Conservation (phyloP, 2,329 filamentous ascomycete genomes). For the Cercospora brassicicola region DNA sequence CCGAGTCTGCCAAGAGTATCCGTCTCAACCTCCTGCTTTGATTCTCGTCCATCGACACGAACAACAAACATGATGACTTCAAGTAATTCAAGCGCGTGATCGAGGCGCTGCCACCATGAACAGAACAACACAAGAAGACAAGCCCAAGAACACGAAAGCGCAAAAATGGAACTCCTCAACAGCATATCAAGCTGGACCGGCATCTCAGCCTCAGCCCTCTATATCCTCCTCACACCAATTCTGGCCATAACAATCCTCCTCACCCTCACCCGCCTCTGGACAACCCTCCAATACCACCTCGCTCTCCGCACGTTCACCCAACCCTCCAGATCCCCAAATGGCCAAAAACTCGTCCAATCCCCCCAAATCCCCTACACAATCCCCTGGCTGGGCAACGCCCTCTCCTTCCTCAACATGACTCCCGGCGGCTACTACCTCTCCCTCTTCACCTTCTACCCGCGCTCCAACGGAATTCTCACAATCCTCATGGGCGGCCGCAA, state of each 20-base stretch:
- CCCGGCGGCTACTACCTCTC: constrained; percentile 33
- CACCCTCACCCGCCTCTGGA: constrained; percentile 23
- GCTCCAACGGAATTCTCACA: constrained; percentile 33
- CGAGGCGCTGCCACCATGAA: neutral
- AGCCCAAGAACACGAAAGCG: neutral
- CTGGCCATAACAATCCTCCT: constrained; percentile 17
- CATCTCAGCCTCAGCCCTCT: neutral
- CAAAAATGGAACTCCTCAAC: neutral
- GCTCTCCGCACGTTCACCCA: constrained; percentile 21
- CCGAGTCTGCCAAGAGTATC: neutral
- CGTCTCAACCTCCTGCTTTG: neutral
- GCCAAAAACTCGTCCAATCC: constrained; percentile 23
- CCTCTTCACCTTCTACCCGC: constrained; percentile 34
- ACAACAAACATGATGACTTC: neutral
- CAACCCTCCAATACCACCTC: constrained; percentile 29
- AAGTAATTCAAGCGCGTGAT: neutral
- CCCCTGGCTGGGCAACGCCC: constrained; percentile 35
- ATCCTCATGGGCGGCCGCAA: constrained; percentile 33
- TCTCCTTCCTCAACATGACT: constrained; percentile 30
- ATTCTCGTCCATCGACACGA: neutral
- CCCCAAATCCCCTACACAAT: constrained; percentile 35
- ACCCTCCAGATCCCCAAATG: neutral
- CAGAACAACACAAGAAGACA: too few relatives aligned
- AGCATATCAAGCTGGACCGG: neutral
- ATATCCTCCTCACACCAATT: constrained; percentile 13